Percentiles rank a stretch among this genome's conserved stretches.
Conservation (phyloP, 2,329 filamentous ascomycete genomes). For the Aureobasidium namibiae region DNA sequence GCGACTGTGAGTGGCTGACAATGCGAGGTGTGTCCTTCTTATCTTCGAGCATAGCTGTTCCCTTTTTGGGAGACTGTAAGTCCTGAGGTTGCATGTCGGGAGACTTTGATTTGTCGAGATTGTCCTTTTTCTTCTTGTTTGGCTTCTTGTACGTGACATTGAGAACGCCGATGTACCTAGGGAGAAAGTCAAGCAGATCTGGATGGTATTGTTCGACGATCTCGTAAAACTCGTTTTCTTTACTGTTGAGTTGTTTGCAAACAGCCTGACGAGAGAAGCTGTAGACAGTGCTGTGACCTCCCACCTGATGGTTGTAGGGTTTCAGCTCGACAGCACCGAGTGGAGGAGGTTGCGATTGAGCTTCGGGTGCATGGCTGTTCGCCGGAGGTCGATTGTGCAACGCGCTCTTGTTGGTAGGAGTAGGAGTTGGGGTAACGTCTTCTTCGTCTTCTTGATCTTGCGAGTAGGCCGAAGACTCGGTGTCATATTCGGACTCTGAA, state of each 20-base stretch:
- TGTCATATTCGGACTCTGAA: constrained; percentile 35
- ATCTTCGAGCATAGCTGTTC: not conserved
- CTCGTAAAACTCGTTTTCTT: constrained; percentile 98
- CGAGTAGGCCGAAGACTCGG: constrained; percentile 32
- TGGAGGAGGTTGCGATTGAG: constrained; percentile 42
- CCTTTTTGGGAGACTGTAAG: constrained; percentile 7
- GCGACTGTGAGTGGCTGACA: constrained; percentile 70
- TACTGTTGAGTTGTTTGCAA: constrained; percentile 96
- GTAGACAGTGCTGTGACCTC: constrained; percentile 92
- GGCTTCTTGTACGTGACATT: constrained; percentile 95
- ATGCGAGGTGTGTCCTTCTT: constrained; percentile 39
- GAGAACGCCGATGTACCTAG: constrained; percentile 92
- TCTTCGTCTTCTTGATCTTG: constrained; percentile 40
- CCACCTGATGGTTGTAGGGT: constrained; percentile 94
- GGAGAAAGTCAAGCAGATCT: constrained; percentile 81
- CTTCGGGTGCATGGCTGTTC: constrained; percentile 5
- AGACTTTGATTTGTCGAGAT: constrained; percentile 11
- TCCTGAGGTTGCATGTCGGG: not conserved
- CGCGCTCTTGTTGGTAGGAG: constrained; percentile 25
- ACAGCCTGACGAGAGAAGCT: constrained; percentile 91
- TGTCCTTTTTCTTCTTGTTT: constrained; percentile 38
- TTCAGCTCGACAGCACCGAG: constrained; percentile 91
- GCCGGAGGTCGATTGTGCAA: not conserved
- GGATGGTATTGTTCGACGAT: constrained; percentile 86
- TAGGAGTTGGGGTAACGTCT: constrained; percentile 40